Evolutionary conservation across 257 asterid species (phyloP).

Genomic region (Lycium barbarum): DNA sequence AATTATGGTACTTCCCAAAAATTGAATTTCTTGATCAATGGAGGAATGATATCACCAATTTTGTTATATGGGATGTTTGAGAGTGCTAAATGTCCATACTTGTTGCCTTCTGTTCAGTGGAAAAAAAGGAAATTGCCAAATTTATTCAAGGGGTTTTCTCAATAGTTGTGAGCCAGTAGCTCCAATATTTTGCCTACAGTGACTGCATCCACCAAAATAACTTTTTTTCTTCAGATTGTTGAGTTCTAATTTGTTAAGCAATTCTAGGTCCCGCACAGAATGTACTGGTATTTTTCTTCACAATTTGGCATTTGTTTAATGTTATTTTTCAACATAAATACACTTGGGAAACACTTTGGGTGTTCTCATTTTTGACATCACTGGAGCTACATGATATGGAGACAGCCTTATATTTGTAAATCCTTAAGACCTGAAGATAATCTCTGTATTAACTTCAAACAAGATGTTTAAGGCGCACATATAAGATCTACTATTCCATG

Average conservation of each 20-base stretch:
- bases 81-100: background rate
- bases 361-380: background rate
- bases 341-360: slow-evolving; percentile 1
- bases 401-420: background rate
- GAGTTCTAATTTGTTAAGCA: background rate
- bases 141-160: background rate
- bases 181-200: background rate
- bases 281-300: background rate
- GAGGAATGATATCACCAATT: background rate
- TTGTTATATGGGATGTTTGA: background rate
- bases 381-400: background rate
- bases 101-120: background rate
- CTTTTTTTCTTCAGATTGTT: background rate
- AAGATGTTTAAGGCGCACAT: background rate
- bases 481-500: background rate
- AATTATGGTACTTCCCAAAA: too few species aligned
- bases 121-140: background rate
- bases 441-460: background rate
- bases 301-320: background rate
- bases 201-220: background rate
- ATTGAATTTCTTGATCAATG: too few species aligned
- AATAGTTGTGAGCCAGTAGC: background rate
- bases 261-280: background rate
- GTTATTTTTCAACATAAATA: background rate
- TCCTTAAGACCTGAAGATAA: background rate